Evolutionary conservation across 495 filamentous ascomycete genomes (phyloP).

Genomic region (Aspergillus cavernicola): DNA sequence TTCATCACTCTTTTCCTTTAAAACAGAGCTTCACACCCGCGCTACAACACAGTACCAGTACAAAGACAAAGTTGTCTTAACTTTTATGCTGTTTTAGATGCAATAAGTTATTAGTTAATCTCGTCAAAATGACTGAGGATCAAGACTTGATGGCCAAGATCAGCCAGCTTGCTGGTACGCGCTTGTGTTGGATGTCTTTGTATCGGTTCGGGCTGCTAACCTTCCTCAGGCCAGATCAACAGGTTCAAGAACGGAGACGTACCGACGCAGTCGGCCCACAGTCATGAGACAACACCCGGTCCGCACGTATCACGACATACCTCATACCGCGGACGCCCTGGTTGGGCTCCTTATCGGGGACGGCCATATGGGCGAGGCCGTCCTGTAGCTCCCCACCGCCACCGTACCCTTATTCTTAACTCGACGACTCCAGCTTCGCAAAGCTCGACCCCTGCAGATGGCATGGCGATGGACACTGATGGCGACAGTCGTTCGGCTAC

Average conservation of each 20-base stretch:
- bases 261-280: conserved; percentile 25
- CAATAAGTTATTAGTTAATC: neutral
- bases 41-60: neutral
- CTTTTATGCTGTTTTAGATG: conserved; percentile 1
- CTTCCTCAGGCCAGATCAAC: conserved; percentile 69
- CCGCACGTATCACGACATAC: conserved; percentile 38
- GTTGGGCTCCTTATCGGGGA: conserved; percentile 45
- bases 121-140: conserved; percentile 60
- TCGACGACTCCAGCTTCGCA: conserved; percentile 24
- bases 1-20: conserved; percentile 8
- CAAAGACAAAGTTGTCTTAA: conserved; percentile 4
- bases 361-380: conserved; percentile 44
- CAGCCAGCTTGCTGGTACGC: conserved; percentile 68
- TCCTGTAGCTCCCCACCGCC: conserved; percentile 51
- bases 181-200: conserved; percentile 4
- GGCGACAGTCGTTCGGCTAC: conserved; percentile 26
- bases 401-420: conserved; percentile 74
- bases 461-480: conserved; percentile 35
- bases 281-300: conserved; percentile 20
- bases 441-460: conserved; percentile 29
- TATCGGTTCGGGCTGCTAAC: conserved; percentile 26
- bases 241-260: conserved; percentile 66
- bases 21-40: neutral
- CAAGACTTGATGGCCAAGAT: conserved; percentile 74
- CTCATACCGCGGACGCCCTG: conserved; percentile 39